A percentile compares a stretch with the other conserved stretches of the same genome.
Conservation (phyloP, 1,284 basidiomycete genomes). For the Termitomyces sp. region DNA sequence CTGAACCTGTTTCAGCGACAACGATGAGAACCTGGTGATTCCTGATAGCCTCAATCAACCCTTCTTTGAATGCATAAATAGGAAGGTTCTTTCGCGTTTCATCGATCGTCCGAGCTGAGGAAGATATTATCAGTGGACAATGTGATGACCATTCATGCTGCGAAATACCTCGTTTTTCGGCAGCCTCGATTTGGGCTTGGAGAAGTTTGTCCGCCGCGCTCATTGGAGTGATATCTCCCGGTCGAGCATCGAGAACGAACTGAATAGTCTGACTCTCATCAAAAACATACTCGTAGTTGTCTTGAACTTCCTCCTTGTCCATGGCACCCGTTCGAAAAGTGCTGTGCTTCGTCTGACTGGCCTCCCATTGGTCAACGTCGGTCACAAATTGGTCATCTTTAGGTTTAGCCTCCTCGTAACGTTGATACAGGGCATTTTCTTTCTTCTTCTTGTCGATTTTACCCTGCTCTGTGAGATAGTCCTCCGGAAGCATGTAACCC, state of each 20-base stretch:
- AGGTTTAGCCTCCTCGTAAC: constrained; percentile 89
- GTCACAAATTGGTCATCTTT: constrained; percentile 91
- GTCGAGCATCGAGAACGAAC: constrained; percentile 84
- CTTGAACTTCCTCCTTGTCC: constrained; percentile 78
- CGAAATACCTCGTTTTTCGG: constrained; percentile 79
- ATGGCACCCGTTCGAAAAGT: constrained; percentile 85
- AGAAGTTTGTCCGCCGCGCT: constrained; percentile 85
- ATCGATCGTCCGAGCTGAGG: constrained; percentile 77
- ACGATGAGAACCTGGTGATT: constrained; percentile 92
- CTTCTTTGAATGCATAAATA: constrained; percentile 82
- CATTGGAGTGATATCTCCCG: constrained; percentile 66
- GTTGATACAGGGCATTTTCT: constrained; percentile 87
- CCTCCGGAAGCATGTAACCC: constrained; percentile 92
- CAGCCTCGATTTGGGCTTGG: constrained; percentile 86
- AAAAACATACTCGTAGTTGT: constrained; percentile 96
- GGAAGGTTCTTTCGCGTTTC: constrained; percentile 89
- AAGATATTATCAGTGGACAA: neutral
- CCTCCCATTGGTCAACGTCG: constrained; percentile 96
- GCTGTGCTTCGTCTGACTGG: constrained; percentile 85
- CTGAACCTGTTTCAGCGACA: constrained; percentile 92
- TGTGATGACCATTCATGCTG: neutral
- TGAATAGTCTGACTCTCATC: constrained; percentile 96
- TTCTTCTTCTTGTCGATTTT: constrained; percentile 98
- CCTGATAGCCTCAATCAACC: constrained; percentile 84
- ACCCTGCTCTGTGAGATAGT: constrained; percentile 98